phyloP scores from a whole-genome alignment of 306 rosid genomes.

The Fragaria vesca region DNA sequence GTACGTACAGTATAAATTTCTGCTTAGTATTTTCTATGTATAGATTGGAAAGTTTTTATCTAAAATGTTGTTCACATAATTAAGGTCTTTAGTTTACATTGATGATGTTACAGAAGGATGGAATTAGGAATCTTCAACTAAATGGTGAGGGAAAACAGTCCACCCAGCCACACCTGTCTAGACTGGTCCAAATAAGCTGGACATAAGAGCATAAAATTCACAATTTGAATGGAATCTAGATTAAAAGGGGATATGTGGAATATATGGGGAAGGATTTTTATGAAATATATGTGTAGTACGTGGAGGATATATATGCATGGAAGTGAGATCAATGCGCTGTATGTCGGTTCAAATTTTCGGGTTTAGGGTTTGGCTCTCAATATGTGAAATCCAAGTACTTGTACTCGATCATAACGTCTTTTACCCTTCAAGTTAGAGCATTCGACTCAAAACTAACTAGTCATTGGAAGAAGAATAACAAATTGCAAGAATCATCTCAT shows the following conservation, averaged over 20 bases:
- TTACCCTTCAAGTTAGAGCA: background rate
- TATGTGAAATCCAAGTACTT: background rate
- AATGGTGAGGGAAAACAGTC: constrained; percentile 19
- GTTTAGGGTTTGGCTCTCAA: background rate
- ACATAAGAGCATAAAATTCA: constrained; percentile 32
- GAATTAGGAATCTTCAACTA: constrained; percentile 37
- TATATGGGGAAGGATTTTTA: background rate
- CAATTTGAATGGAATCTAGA: constrained; percentile 10
- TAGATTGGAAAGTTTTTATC: background rate
- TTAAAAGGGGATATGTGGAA: background rate
- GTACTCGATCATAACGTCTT: too few relatives aligned
- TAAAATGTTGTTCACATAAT: background rate
- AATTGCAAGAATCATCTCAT: background rate
- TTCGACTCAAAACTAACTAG: background rate
- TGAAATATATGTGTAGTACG: background rate
- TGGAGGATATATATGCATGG: constrained; percentile 23
- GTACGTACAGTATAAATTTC: background rate
- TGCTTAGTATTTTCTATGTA: background rate
- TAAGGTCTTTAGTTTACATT: constrained; percentile 8
- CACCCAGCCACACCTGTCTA: constrained; percentile 15
- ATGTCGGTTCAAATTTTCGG: background rate
- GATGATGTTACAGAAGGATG: constrained; percentile 11
- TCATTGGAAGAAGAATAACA: background rate
- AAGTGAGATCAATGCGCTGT: background rate
- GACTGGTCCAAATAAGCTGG: constrained; percentile 36